phyloP scores from a whole-genome alignment of 768 basidiomycete genomes.

The Candolleomyces eurysporus region DNA sequence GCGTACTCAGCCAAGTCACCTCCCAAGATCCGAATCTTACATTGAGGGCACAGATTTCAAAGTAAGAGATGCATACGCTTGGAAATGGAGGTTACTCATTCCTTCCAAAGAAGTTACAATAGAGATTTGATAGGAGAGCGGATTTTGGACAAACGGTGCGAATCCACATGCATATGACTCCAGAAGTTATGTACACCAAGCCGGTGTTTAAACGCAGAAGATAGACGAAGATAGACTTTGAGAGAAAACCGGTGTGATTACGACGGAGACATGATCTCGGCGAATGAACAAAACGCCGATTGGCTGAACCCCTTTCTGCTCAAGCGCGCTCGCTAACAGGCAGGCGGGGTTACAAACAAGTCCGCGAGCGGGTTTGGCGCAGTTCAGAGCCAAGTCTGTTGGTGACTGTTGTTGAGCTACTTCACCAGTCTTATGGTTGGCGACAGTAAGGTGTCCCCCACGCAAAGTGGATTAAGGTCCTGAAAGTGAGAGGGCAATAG shows the following conservation, averaged over 20 bases:
- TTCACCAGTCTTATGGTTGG: no score
- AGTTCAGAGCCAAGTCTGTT: not conserved
- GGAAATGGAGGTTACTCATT: no score
- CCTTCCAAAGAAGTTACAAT: not conserved
- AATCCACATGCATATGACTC: not conserved
- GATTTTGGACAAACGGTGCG: not conserved
- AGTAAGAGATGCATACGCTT: no score
- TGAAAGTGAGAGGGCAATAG: no score
- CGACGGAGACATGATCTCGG: not conserved
- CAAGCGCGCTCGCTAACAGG: no score
- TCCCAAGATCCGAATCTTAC: no score
- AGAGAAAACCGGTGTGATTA: not conserved
- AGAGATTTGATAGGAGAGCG: not conserved
- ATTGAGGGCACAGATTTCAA: no score
- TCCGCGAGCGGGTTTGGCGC: not conserved
- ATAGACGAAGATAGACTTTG: no score
- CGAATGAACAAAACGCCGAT: not conserved
- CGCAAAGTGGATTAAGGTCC: no score
- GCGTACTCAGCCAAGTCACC: no score
- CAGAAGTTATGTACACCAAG: not conserved
- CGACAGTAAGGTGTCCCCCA: no score
- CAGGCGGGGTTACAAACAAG: not conserved
- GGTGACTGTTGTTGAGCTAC: no score
- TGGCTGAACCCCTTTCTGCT: not conserved
- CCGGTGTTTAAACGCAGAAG: not conserved